phyloP scores from a whole-genome alignment of 257 asterid species.

The Capsicum baccatum region DNA sequence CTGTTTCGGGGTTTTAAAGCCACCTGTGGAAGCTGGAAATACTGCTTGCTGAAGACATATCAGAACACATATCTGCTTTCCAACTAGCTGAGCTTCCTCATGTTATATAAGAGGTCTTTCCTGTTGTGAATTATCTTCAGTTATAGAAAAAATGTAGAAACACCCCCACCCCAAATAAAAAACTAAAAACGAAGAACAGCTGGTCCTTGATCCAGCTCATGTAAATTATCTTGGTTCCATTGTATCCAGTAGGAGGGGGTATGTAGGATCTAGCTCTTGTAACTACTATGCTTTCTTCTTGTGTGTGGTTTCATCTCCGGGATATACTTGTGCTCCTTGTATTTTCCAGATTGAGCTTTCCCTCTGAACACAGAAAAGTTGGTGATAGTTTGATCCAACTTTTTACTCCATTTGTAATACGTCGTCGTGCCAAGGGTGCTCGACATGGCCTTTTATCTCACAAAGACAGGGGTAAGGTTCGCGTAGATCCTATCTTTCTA shows the following conservation, averaged over 20 bases:
- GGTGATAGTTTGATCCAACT: neutral
- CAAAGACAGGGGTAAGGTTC: too few species aligned
- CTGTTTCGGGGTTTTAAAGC: slow-evolving; percentile 23
- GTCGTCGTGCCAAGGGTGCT: too few species aligned
- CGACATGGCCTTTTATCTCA: too few species aligned
- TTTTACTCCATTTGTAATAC: neutral
- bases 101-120: neutral
- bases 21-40: neutral
- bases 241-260: neutral
- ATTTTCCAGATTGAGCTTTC: neutral
- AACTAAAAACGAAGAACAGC: neutral
- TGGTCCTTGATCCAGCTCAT: slow-evolving; percentile 6
- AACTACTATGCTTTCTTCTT: neutral
- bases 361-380: neutral
- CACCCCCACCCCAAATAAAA: neutral
- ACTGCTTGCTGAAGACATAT: neutral
- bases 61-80: slow-evolving; percentile 1
- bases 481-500: too few species aligned
- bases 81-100: slow-evolving; percentile 27
- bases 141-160: neutral
- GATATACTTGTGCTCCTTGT: neutral
- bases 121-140: neutral
- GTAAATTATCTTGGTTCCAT: slow-evolving; percentile 18
- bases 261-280: slow-evolving; percentile 4
- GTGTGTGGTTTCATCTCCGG: neutral